Percentiles rank a stretch among this genome's conserved stretches.
These are phyloP conservation scores for Cyberlindnera euphorbiae DNA, from an alignment of 805 yeast species.

Conservation along the genomic window DNA sequence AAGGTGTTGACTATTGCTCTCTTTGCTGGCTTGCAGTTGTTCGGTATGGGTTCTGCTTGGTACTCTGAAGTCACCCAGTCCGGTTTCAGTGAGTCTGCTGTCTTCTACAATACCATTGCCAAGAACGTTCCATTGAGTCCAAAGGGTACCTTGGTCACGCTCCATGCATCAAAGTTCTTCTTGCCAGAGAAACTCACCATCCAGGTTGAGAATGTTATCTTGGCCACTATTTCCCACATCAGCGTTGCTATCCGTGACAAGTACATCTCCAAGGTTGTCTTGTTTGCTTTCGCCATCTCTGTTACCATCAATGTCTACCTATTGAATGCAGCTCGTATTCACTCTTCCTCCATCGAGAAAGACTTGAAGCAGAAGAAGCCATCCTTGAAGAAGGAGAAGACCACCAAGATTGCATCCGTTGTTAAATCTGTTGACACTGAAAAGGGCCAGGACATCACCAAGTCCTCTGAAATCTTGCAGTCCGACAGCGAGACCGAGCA, in stretches of 20 bases:
- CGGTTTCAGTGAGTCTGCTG: constrained; percentile 17
- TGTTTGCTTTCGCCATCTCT: constrained; percentile 69
- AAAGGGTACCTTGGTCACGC: constrained; percentile 50
- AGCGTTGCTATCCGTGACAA: constrained; percentile 75
- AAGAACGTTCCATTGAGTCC: constrained; percentile 33
- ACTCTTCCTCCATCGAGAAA: constrained; percentile 35
- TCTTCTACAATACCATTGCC: constrained; percentile 24
- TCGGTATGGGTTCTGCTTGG: constrained; percentile 71
- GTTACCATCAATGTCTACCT: constrained; percentile 79
- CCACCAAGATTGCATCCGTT: constrained; percentile 34
- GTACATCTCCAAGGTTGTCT: constrained; percentile 69
- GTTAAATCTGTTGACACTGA: constrained; percentile 7
- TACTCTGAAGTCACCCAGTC: constrained; percentile 42
- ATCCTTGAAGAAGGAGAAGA: constrained; percentile 24
- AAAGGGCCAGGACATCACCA: constrained; percentile 15
- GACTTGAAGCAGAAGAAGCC: constrained; percentile 27
- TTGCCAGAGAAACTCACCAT: constrained; percentile 52
- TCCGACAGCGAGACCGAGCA: constrained; percentile 34
- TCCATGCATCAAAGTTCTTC: constrained; percentile 53
- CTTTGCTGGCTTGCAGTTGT: constrained; percentile 59
- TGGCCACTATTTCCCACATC: constrained; percentile 47
- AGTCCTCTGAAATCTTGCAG: constrained; percentile 24
- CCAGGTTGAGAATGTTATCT: constrained; percentile 56
- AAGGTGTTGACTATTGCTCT: constrained; percentile 57
- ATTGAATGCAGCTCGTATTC: constrained; percentile 77